Conservation (phyloP, 164 flowering plant species). For the Stephania cephalantha region DNA sequence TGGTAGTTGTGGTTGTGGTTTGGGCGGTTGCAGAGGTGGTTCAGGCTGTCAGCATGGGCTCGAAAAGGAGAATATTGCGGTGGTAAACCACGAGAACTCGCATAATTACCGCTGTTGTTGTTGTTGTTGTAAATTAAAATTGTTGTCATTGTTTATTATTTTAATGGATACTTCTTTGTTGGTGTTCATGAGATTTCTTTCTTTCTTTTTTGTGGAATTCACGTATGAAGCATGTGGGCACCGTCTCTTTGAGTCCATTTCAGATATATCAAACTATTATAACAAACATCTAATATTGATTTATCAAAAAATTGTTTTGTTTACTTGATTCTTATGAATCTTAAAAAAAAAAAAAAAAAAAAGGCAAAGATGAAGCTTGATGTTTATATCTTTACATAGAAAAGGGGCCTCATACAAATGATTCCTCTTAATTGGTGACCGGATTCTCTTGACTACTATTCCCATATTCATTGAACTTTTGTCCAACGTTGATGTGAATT, state of each 20-base stretch:
- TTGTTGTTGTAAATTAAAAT: background rate
- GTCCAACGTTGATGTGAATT: no score
- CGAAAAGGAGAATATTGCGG: conserved; percentile 1
- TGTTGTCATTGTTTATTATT: background rate
- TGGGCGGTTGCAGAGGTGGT: no score
- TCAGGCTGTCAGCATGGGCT: conserved; percentile 18
- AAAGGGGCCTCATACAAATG: no score
- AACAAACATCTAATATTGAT: no score
- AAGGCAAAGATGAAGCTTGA: no score
- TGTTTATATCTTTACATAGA: no score
- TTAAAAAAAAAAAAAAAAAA: no score
- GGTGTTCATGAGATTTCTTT: background rate
- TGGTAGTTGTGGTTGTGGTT: conserved; percentile 5
- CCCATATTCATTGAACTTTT: no score
- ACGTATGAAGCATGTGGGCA: background rate
- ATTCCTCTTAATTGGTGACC: no score
- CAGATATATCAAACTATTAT: background rate
- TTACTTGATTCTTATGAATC: no score
- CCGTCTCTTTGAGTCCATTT: background rate
- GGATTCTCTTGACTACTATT: no score
- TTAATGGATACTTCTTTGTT: background rate
- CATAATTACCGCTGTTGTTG: background rate
- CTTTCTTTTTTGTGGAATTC: conserved; percentile 3
- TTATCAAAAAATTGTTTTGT: no score
- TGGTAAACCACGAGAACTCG: conserved; percentile 1